Conservation (phyloP, 352 stramenopile genomes). For the Phytophthora citricola region DNA sequence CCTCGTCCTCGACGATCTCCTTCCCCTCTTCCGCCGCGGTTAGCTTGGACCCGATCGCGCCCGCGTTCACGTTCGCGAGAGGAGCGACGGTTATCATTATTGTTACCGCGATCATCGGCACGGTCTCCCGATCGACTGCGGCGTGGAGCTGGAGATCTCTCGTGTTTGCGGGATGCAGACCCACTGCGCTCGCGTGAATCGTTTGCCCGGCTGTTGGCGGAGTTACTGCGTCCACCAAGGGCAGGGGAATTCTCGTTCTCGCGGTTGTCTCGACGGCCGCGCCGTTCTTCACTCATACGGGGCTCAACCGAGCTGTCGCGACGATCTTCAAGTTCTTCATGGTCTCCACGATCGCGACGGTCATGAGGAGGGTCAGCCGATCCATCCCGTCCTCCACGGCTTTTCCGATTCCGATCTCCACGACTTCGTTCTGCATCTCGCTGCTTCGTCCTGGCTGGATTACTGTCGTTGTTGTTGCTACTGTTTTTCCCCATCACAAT, state of each 20-base stretch:
- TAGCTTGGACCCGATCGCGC: constrained; percentile 32
- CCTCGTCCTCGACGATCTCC: constrained; percentile 28
- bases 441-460: constrained; percentile 23
- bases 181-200: constrained; percentile 32
- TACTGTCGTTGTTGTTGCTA: constrained; percentile 20
- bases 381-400: constrained; percentile 12
- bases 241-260: constrained; percentile 41
- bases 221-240: constrained; percentile 20
- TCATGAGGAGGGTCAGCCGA: constrained; percentile 31
- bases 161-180: constrained; percentile 38
- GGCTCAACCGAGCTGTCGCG: constrained; percentile 21
- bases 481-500: constrained; percentile 45
- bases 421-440: constrained; percentile 27
- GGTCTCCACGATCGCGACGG: constrained; percentile 32
- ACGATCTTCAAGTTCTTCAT: constrained; percentile 20
- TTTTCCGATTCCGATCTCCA: constrained; percentile 39
- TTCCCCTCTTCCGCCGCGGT: constrained; percentile 33
- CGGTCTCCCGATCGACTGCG: constrained; percentile 54
- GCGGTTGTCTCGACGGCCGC: constrained; percentile 35
- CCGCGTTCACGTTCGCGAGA: constrained; percentile 42
- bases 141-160: constrained; percentile 33
- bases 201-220: constrained; percentile 22
- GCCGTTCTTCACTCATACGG: constrained; percentile 38
- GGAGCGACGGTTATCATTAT: constrained; percentile 30
- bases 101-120: constrained; percentile 31